Evolutionary conservation across 768 basidiomycete genomes (phyloP).

Genomic region (Lentinula lateritia): DNA sequence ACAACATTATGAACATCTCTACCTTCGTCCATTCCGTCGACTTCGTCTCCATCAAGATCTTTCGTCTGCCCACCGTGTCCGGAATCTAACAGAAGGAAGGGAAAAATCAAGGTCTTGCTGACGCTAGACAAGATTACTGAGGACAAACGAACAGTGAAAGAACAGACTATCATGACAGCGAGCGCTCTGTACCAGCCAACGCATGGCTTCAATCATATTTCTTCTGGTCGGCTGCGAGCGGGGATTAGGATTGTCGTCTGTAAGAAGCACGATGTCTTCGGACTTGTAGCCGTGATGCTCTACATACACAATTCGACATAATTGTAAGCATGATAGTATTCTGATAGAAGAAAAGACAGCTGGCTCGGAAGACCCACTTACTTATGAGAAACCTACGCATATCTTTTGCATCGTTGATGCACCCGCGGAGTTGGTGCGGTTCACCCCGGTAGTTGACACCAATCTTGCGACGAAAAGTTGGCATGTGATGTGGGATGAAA

Average conservation of each 20-base stretch:
- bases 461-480: constrained; percentile 39
- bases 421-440: constrained; percentile 59
- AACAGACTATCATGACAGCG: constrained; percentile 68
- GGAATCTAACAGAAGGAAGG: constrained; percentile 47
- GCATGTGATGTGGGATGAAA: background rate
- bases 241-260: constrained; percentile 47
- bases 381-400: constrained; percentile 63
- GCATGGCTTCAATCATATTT: constrained; percentile 46
- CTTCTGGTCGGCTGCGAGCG: constrained; percentile 37
- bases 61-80: constrained; percentile 93
- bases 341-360: background rate
- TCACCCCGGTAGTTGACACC: constrained; percentile 77
- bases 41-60: constrained; percentile 74
- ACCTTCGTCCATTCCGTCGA: constrained; percentile 80
- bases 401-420: constrained; percentile 76
- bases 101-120: background rate
- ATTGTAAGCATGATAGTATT: background rate
- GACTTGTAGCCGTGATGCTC: constrained; percentile 46
- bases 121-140: background rate
- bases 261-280: constrained; percentile 66
- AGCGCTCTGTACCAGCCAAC: constrained; percentile 64
- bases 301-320: constrained; percentile 18
- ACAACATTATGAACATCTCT: constrained; percentile 2
- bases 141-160: constrained; percentile 54
- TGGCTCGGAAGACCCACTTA: constrained; percentile 32